Evolutionary conservation across 2,329 filamentous ascomycete species (phyloP).

Genomic region (Scolecobasidium constrictum): DNA sequence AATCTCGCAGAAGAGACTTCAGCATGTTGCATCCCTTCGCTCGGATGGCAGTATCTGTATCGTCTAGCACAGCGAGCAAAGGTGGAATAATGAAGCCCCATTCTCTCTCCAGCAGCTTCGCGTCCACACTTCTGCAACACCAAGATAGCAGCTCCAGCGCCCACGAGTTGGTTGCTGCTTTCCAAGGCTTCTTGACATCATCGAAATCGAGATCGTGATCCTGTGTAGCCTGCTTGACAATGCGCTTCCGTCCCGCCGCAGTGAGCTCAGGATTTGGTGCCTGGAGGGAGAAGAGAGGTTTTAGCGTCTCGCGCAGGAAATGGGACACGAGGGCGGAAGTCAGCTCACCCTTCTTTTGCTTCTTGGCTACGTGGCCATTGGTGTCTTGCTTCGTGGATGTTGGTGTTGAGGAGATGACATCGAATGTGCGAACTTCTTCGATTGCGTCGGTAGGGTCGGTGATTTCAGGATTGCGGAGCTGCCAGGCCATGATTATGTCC

Average conservation of each 20-base stretch:
- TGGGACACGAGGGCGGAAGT: conserved; percentile 37
- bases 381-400: conserved; percentile 2
- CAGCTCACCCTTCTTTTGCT: conserved; percentile 35
- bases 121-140: conserved; percentile 43
- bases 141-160: conserved; percentile 50
- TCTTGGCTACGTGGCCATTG: conserved; percentile 11
- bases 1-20: conserved; percentile 42
- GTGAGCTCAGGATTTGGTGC: conserved; percentile 31
- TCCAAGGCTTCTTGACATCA: conserved; percentile 48
- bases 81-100: conserved; percentile 64
- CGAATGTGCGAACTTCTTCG: conserved; percentile 1
- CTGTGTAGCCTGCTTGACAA: conserved; percentile 12
- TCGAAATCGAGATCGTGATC: conserved; percentile 22
- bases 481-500: conserved; percentile 76
- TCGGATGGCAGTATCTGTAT: conserved; percentile 44
- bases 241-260: conserved; percentile 44
- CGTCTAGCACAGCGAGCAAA: conserved; percentile 58
- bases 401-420: background rate
- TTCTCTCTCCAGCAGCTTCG: conserved; percentile 39
- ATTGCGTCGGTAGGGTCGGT: conserved; percentile 36
- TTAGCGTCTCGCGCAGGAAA: conserved; percentile 53
- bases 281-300: conserved; percentile 49
- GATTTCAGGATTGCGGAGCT: conserved; percentile 64
- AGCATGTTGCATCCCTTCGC: conserved; percentile 46
- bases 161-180: conserved; percentile 37